phyloP scores from a whole-genome alignment of 345 rosid genomes.

The Litchi chinensis region DNA sequence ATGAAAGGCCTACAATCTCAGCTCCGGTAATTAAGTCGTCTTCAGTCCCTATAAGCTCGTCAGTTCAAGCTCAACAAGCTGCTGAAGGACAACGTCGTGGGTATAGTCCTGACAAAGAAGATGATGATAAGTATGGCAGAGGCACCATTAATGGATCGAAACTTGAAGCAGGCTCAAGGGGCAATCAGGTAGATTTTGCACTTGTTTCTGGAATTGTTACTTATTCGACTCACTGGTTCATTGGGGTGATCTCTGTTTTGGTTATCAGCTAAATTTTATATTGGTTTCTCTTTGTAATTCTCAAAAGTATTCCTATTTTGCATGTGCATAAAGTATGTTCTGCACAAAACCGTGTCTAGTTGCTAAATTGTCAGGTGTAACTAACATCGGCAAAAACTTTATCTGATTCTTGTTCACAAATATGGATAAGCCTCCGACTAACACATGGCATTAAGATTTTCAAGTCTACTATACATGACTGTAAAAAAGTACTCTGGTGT shows the following conservation, averaged over 20 bases:
- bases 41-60: constrained; percentile 52
- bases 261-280: not conserved
- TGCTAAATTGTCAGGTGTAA: not conserved
- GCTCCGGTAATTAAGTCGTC: constrained; percentile 37
- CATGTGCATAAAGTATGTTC: not conserved
- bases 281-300: no score
- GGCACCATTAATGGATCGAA: constrained; percentile 44
- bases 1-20: constrained; percentile 61
- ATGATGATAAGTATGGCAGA: constrained; percentile 46
- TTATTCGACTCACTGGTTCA: not conserved
- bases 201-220: constrained; percentile 1
- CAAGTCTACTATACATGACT: not conserved
- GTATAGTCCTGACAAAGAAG: constrained; percentile 54
- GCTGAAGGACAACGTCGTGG: constrained; percentile 40
- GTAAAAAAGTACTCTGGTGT: not conserved
- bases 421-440: not conserved
- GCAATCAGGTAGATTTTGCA: constrained; percentile 47
- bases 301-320: not conserved
- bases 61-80: constrained; percentile 61
- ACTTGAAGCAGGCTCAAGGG: constrained; percentile 44
- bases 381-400: not conserved
- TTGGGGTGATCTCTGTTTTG: not conserved
- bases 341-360: not conserved
- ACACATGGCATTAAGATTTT: not conserved
- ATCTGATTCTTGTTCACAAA: not conserved